These are phyloP conservation scores for Candida anglica DNA, from an alignment of 805 yeast species.

Conservation along the genomic window DNA sequence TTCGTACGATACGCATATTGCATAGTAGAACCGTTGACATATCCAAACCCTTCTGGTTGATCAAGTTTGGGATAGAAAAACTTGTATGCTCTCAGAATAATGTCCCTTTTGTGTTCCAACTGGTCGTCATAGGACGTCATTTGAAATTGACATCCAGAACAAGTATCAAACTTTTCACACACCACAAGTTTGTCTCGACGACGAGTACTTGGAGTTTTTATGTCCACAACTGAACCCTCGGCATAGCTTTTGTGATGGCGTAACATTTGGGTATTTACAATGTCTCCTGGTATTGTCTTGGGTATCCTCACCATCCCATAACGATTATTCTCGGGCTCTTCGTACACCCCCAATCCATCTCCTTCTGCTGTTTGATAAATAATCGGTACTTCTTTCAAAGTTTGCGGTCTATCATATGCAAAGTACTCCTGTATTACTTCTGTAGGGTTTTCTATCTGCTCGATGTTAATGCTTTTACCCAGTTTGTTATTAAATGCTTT, in stretches of 20 bases:
- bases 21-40: slow-evolving; percentile 30
- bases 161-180: slow-evolving; percentile 32
- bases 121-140: slow-evolving; percentile 38
- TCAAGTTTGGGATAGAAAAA: slow-evolving; percentile 27
- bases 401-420: slow-evolving; percentile 15
- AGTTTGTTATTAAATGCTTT: too few species aligned
- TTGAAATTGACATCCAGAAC: slow-evolving; percentile 43
- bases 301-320: slow-evolving; percentile 31
- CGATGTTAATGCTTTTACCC: too few species aligned
- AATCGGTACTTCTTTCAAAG: slow-evolving; percentile 8
- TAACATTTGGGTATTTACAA: slow-evolving; percentile 21
- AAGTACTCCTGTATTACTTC: too few species aligned
- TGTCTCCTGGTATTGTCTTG: slow-evolving; percentile 36
- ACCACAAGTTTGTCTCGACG: slow-evolving; percentile 23
- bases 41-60: slow-evolving; percentile 15
- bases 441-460: too few species aligned
- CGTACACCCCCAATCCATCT: slow-evolving; percentile 31
- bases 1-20: slow-evolving; percentile 38
- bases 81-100: slow-evolving; percentile 30
- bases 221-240: slow-evolving; percentile 23
- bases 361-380: slow-evolving; percentile 29
- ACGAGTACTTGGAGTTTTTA: slow-evolving; percentile 9
- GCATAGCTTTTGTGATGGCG: slow-evolving; percentile 27
- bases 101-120: slow-evolving; percentile 23
- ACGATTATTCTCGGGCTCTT: background rate